A percentile compares a stretch with the other conserved stretches of the same genome.
phyloP scores from a whole-genome alignment of 257 asterid genomes.

The Ehretia macrophylla region DNA sequence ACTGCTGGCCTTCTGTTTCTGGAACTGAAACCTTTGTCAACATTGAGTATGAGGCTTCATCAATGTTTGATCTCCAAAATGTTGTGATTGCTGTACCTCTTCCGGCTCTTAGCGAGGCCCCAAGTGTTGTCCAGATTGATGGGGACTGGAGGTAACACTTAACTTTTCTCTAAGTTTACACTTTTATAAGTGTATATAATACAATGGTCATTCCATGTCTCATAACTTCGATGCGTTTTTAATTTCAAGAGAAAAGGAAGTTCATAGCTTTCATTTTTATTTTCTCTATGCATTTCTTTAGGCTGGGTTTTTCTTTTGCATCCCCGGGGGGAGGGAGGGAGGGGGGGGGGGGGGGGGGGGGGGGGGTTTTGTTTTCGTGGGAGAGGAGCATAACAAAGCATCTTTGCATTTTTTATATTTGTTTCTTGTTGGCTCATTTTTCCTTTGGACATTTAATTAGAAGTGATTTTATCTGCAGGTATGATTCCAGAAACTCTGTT shows the following conservation, averaged over 20 bases:
- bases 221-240: too few species aligned
- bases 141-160: constrained; percentile 83
- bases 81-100: constrained; percentile 93
- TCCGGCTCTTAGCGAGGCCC: constrained; percentile 89
- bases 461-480: constrained; percentile 36
- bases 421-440: background rate
- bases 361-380: too few species aligned
- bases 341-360: too few species aligned
- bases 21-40: constrained; percentile 85
- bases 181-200: background rate
- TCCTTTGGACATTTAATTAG: too few species aligned
- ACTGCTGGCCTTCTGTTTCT: constrained; percentile 96
- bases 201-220: too few species aligned
- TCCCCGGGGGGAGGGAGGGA: too few species aligned
- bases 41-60: constrained; percentile 82
- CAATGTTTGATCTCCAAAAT: constrained; percentile 73
- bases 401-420: too few species aligned
- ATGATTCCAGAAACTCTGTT: constrained; percentile 70
- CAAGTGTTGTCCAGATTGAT: constrained; percentile 75
- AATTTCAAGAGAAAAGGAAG: too few species aligned
- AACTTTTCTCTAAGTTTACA: background rate
- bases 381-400: too few species aligned
- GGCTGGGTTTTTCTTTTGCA: too few species aligned
- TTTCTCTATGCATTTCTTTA: too few species aligned
- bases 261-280: too few species aligned